phyloP scores from a whole-genome alignment of 805 yeast genomes.

The Sungouiozyma ichnusensis region DNA sequence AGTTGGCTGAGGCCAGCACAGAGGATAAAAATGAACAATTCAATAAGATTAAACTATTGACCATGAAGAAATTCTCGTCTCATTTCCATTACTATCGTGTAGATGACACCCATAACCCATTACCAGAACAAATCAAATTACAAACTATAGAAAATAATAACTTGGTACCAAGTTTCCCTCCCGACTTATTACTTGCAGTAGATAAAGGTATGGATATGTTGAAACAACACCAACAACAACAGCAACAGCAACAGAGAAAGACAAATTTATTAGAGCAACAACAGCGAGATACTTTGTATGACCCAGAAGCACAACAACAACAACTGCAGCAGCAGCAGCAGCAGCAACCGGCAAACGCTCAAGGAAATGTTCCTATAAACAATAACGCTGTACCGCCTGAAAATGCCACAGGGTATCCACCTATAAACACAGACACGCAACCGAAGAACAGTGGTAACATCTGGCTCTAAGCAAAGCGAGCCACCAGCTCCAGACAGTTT shows the following conservation, averaged over 20 bases:
- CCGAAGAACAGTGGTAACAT: conserved; percentile 7
- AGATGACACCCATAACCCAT: conserved; percentile 24
- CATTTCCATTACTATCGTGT: conserved; percentile 28
- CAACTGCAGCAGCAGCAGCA: conserved; percentile 6
- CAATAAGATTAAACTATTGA: conserved; percentile 23
- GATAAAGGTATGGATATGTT: conserved; percentile 24
- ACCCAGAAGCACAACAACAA: conserved; percentile 5
- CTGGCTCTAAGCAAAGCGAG: conserved; percentile 1
- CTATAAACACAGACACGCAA: not conserved
- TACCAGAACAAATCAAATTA: conserved; percentile 26
- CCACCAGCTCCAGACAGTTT: too few species aligned
- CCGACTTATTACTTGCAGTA: conserved; percentile 19
- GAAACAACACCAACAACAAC: conserved; percentile 16
- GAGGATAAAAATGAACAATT: conserved; percentile 19
- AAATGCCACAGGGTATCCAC: not conserved
- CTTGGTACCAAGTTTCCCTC: conserved; percentile 20
- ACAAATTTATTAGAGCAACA: not conserved
- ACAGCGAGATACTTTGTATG: conserved; percentile 4
- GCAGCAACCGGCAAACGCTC: conserved; percentile 3
- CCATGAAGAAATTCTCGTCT: conserved; percentile 27
- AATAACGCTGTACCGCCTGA: conserved; percentile 5
- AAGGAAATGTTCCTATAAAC: conserved; percentile 7
- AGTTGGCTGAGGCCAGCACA: conserved; percentile 1
- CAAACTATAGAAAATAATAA: conserved; percentile 22
- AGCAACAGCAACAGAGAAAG: conserved; percentile 1